Evolutionary conservation across 176 grass and related monocot genomes (phyloP).

Genomic region (Secale cereale): DNA sequence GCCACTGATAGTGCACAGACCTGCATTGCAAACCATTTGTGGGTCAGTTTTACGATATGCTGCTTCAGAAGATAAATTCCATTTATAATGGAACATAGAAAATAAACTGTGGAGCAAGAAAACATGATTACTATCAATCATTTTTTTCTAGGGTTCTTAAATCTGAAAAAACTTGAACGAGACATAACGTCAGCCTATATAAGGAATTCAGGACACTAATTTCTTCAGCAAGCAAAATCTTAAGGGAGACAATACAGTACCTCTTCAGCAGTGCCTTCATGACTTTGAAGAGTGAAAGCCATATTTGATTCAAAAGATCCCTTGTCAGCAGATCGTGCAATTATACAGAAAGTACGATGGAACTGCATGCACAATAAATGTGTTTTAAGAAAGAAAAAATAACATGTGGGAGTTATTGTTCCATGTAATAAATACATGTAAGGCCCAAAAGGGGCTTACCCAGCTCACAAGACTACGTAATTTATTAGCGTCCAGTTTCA

Average conservation of each 20-base stretch:
- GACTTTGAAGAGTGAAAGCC: constrained; percentile 74
- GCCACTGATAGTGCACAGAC: constrained; percentile 88
- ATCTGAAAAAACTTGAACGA: neutral
- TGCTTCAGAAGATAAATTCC: neutral
- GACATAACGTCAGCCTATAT: neutral
- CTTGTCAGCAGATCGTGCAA: constrained; percentile 40
- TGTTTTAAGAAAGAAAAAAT: constrained; percentile 24
- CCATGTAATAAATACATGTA: neutral
- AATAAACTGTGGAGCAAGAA: constrained; percentile 8
- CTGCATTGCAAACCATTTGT: constrained; percentile 50
- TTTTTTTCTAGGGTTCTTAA: neutral
- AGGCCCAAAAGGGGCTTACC: constrained; percentile 37
- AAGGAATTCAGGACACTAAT: neutral
- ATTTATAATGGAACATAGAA: constrained; percentile 7
- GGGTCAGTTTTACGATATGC: neutral
- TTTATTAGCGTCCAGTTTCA: constrained; percentile 51
- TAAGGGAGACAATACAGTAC: constrained; percentile 31
- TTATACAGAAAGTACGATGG: constrained; percentile 66
- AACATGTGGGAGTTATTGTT: neutral
- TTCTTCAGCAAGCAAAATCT: constrained; percentile 9
- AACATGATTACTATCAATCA: constrained; percentile 7
- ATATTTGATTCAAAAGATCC: constrained; percentile 86
- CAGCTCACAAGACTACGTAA: constrained; percentile 69
- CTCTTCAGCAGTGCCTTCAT: constrained; percentile 81
- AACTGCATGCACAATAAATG: constrained; percentile 64